Base-by-base conservation (phyloP, 2,329 filamentous ascomycete species). In the Magnaporthales sp. region DNA sequence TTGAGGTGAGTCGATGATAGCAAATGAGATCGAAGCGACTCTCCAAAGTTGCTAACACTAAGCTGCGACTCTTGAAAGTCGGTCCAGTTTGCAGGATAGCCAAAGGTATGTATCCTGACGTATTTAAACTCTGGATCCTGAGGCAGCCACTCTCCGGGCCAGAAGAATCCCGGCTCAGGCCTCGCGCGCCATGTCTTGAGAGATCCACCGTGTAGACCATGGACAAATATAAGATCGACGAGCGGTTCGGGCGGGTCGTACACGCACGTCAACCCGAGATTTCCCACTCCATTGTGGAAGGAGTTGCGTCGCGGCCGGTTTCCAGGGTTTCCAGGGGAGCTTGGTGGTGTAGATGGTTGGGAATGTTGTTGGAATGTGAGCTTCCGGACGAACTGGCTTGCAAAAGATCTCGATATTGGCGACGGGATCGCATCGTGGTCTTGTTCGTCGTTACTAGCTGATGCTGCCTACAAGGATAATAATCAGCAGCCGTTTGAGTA, bases 201-300 rank as follows among this genome's bases (percentile, higher is more conserved):
- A 62, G 75, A 77, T 1, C 73, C 73, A 2, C 78, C 79, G 9
- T 76, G 77, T 1, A 80, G 72, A 0, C 78, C 78, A 69, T 81
- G 79, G 2, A 80, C 71, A 66, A 80, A 80, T 19, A 80, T 72
- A 8, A 76, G 70, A 22, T 75, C 73, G n/a, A 67, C 65, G 13
- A 27, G 19, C 1, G 69, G 65, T 1, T 67, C 58, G 4, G 29
- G 27, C 7, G 69, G 70, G 32, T 60, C 56, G 22, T 60, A 60
- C 11, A 60, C 26, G 13, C 56, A 60, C 4, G 56, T 60, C 6
- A 60, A 15, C 1, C 56, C 56, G 4, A 24, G 13, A 27, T 24
- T 27, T 10, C 56, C 56, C 11, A 19, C 22, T 4, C 56, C 56
- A 27, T 60, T 27, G 56, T 60, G 56, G 22, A 60, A 60, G 22